These are phyloP conservation scores for Yamadazyma oceani DNA, from an alignment of 1,139 yeast genomes.

Conservation along the genomic window DNA sequence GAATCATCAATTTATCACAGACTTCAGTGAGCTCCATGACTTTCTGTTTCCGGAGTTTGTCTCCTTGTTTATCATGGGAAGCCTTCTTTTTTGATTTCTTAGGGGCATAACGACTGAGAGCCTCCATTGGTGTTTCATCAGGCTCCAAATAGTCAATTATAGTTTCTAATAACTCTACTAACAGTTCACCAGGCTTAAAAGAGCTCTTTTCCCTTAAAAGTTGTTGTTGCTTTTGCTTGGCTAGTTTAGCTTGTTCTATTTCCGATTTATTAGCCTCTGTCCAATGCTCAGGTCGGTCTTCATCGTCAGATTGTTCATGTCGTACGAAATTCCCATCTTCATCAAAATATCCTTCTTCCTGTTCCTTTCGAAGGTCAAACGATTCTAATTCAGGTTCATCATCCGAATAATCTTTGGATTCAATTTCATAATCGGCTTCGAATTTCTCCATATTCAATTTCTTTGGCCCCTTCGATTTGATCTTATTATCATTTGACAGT, in stretches of 20 bases:
- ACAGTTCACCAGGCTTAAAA: slow-evolving; percentile 9
- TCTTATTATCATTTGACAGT: not conserved
- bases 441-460: slow-evolving; percentile 36
- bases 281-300: slow-evolving; percentile 24
- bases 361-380: slow-evolving; percentile 59
- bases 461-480: slow-evolving; percentile 47
- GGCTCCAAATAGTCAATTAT: slow-evolving; percentile 51
- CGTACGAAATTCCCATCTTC: slow-evolving; percentile 60
- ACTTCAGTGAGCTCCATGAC: slow-evolving; percentile 49
- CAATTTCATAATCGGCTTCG: slow-evolving; percentile 18
- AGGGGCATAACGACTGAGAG: slow-evolving; percentile 46
- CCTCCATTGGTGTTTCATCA: slow-evolving; percentile 66
- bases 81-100: slow-evolving; percentile 20
- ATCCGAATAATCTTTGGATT: not conserved
- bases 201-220: slow-evolving; percentile 1
- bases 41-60: not conserved
- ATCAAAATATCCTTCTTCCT: slow-evolving; percentile 62
- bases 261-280: slow-evolving; percentile 49
- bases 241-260: slow-evolving; percentile 46
- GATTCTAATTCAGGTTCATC: slow-evolving; percentile 44
- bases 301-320: slow-evolving; percentile 32
- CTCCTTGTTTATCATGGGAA: not conserved
- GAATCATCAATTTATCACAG: slow-evolving; percentile 45
- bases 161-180: slow-evolving; percentile 27
- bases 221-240: slow-evolving; percentile 32